phyloP scores from a whole-genome alignment of 73 alveolate species.

The Paramecium biaurelia region DNA sequence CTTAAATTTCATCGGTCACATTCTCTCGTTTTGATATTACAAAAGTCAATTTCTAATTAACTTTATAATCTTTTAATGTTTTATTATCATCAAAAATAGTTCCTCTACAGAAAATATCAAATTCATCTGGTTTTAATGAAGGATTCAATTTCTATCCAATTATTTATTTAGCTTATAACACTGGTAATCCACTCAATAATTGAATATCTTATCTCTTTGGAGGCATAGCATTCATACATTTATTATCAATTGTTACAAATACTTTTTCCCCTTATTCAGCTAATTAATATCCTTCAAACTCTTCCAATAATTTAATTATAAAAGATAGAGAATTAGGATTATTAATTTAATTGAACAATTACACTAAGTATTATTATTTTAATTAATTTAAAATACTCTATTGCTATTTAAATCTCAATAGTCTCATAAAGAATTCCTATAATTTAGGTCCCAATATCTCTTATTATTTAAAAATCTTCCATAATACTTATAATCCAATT shows the following conservation, averaged over 20 bases:
- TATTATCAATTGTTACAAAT: neutral
- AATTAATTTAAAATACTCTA: neutral
- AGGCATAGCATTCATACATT: neutral
- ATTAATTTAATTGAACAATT: neutral
- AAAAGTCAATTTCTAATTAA: neutral
- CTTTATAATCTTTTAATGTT: neutral
- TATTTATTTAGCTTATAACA: neutral
- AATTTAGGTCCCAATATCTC: neutral
- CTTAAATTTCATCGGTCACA: neutral
- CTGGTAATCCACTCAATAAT: neutral
- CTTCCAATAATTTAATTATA: neutral
- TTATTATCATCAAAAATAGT: neutral
- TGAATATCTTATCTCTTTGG: conserved; percentile 31
- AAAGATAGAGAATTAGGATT: neutral
- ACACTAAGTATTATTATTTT: neutral
- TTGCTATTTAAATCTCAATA: neutral
- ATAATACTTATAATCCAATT: neutral
- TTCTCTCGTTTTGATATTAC: neutral
- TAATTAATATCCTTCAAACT: conserved; percentile 1
- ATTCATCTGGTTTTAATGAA: neutral
- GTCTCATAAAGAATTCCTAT: neutral
- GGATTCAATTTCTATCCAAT: conserved; percentile 30
- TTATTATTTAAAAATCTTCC: neutral
- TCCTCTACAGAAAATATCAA: conserved; percentile 27
- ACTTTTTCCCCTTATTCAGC: conserved; percentile 19